phyloP scores from a whole-genome alignment of 2,329 filamentous ascomycete genomes.

The Simplicillium sp. region DNA sequence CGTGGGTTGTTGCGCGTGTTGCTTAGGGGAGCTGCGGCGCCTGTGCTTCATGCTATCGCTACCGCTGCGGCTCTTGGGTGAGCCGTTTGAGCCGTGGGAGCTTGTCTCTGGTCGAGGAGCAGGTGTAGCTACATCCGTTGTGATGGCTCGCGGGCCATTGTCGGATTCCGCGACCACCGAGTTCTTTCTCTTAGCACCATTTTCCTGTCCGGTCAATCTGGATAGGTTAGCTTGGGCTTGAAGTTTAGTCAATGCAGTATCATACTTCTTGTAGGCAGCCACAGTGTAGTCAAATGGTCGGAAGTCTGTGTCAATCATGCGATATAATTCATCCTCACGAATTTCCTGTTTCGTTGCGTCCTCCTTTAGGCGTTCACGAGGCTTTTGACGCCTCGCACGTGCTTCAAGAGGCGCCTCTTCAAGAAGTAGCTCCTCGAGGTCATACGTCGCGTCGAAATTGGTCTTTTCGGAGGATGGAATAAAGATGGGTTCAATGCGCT shows the following conservation, averaged over 20 bases:
- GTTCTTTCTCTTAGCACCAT: constrained; percentile 1
- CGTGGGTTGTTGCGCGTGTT: constrained; percentile 7
- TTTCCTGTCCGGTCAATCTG: constrained; percentile 3
- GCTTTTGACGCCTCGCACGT: constrained; percentile 84
- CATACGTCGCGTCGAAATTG: constrained; percentile 97
- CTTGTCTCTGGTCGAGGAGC: constrained; percentile 18
- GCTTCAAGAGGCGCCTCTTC: constrained; percentile 95
- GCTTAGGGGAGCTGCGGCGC: not conserved
- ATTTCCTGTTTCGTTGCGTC: constrained; percentile 95
- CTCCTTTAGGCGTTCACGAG: constrained; percentile 80
- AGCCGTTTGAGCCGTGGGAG: constrained; percentile 4
- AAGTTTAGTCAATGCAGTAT: constrained; percentile 27
- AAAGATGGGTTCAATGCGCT: constrained; percentile 86
- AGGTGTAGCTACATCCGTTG: constrained; percentile 38
- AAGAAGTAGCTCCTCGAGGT: constrained; percentile 83
- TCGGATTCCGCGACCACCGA: constrained; percentile 2
- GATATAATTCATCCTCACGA: constrained; percentile 84
- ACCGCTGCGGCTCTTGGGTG: not conserved
- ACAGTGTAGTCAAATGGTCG: constrained; percentile 91
- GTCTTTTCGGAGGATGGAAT: constrained; percentile 94
- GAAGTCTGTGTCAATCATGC: constrained; percentile 89
- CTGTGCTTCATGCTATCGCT: constrained; percentile 1
- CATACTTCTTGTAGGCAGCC: constrained; percentile 67
- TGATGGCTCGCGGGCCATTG: constrained; percentile 34
- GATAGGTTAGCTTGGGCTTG: not conserved